Conservation (phyloP, 345 rosid genomes). For the Firmiana major region DNA sequence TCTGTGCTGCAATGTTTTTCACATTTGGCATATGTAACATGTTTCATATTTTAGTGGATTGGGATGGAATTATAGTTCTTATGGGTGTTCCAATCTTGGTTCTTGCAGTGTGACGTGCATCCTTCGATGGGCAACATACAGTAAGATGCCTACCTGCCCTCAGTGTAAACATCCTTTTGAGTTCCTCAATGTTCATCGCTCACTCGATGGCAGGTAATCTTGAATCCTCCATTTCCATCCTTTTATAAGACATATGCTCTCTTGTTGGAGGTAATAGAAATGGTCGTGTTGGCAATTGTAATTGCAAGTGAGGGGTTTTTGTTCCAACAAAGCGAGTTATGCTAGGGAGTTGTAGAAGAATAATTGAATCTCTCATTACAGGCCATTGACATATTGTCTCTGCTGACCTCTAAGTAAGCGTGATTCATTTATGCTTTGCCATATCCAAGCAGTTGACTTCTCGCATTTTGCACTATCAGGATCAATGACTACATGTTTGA, state of each 20-base stretch:
- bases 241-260: background rate
- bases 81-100: constrained; percentile 13
- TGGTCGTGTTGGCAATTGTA: background rate
- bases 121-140: constrained; percentile 84
- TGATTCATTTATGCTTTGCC: background rate
- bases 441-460: background rate
- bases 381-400: background rate
- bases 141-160: constrained; percentile 70
- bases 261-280: background rate
- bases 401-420: background rate
- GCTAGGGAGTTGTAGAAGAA: background rate
- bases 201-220: constrained; percentile 79
- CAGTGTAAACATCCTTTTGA: constrained; percentile 92
- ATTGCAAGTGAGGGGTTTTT: background rate
- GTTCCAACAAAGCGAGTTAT: background rate
- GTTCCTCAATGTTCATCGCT: constrained; percentile 74
- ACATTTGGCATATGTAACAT: background rate
- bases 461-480: constrained; percentile 27
- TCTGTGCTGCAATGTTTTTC: background rate
- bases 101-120: constrained; percentile 76
- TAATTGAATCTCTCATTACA: background rate
- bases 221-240: background rate
- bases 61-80: background rate
- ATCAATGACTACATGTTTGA: constrained; percentile 86
- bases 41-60: background rate